Conservation (phyloP, 768 basidiomycete species). For the Candolleomyces efflorescens region DNA sequence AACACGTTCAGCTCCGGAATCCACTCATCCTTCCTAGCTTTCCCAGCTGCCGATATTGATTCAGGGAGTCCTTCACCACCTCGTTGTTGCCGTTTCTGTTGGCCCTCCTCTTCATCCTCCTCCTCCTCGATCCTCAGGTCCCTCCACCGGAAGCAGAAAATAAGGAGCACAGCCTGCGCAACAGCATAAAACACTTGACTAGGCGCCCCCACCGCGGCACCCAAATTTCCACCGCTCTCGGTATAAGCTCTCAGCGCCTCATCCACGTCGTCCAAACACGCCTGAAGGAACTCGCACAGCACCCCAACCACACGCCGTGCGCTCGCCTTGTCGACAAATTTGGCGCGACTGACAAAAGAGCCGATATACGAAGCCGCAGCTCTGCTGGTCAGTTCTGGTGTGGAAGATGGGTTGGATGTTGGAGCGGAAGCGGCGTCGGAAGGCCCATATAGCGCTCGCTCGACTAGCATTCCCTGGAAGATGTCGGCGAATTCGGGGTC, state of each 20-base stretch:
- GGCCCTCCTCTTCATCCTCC: slow-evolving; percentile 46
- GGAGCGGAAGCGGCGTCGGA: slow-evolving; percentile 17
- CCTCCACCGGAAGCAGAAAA: slow-evolving; percentile 97
- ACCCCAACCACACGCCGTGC: slow-evolving; percentile 71
- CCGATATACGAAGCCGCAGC: slow-evolving; percentile 95
- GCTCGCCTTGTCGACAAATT: slow-evolving; percentile 73
- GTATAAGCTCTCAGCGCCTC: slow-evolving; percentile 36
- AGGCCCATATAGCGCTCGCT: slow-evolving; percentile 66
- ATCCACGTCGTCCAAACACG: slow-evolving; percentile 72
- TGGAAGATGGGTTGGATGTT: slow-evolving; percentile 14
- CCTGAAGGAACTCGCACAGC: slow-evolving; percentile 82
- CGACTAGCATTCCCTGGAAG: slow-evolving; percentile 93
- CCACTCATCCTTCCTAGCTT: slow-evolving; percentile 59
- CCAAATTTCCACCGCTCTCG: slow-evolving; percentile 16
- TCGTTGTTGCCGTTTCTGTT: slow-evolving; percentile 11
- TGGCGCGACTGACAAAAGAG: slow-evolving; percentile 85
- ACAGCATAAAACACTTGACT: slow-evolving; percentile 85
- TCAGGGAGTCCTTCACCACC: not conserved
- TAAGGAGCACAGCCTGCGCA: slow-evolving; percentile 86
- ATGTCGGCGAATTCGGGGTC: slow-evolving; percentile 86
- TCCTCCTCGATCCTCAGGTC: slow-evolving; percentile 66
- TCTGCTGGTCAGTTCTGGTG: slow-evolving; percentile 75
- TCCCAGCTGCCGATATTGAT: not conserved
- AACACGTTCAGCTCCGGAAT: slow-evolving; percentile 75
- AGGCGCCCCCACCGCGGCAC: slow-evolving; percentile 10